Evolutionary conservation across 257 asterid species (phyloP).

Genomic region (Coffea canephora): DNA sequence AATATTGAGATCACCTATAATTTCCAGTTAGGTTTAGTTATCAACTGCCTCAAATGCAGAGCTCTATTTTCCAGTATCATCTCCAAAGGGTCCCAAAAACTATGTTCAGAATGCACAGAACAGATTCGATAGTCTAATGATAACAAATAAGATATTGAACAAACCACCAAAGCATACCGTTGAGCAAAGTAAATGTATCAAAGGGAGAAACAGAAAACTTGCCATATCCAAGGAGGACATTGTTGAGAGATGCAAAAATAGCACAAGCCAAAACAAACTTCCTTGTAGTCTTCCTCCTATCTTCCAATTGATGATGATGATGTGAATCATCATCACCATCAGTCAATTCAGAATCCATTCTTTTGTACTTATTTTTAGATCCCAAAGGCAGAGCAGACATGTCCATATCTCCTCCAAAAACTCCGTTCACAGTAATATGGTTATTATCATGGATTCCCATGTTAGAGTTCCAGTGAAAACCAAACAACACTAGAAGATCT

Average conservation of each 20-base stretch:
- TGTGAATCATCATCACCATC: slow-evolving; percentile 44
- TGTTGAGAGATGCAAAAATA: slow-evolving; percentile 91
- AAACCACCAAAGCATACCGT: not conserved
- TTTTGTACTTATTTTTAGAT: slow-evolving; percentile 56
- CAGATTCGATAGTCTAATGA: not conserved
- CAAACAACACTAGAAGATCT: not conserved
- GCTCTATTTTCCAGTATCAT: not conserved
- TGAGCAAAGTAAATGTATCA: not conserved
- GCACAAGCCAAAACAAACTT: slow-evolving; percentile 91
- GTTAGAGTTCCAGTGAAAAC: slow-evolving; percentile 13
- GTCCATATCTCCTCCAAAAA: slow-evolving; percentile 33
- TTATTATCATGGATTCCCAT: slow-evolving; percentile 51
- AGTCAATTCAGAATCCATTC: slow-evolving; percentile 57
- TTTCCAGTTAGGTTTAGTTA: not conserved
- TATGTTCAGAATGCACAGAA: not conserved
- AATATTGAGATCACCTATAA: not conserved
- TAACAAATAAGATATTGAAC: not conserved
- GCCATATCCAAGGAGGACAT: slow-evolving; percentile 96
- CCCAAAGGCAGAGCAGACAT: slow-evolving; percentile 48
- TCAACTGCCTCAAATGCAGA: not conserved
- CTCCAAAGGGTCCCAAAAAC: not conserved
- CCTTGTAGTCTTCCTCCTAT: slow-evolving; percentile 49
- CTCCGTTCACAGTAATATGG: slow-evolving; percentile 34
- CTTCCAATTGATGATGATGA: slow-evolving; percentile 50
- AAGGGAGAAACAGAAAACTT: slow-evolving; percentile 9